These are phyloP conservation scores for Sphagnum fallax DNA, from an alignment of 228 moss, liverwort and hornwort species.

Conservation along the genomic window DNA sequence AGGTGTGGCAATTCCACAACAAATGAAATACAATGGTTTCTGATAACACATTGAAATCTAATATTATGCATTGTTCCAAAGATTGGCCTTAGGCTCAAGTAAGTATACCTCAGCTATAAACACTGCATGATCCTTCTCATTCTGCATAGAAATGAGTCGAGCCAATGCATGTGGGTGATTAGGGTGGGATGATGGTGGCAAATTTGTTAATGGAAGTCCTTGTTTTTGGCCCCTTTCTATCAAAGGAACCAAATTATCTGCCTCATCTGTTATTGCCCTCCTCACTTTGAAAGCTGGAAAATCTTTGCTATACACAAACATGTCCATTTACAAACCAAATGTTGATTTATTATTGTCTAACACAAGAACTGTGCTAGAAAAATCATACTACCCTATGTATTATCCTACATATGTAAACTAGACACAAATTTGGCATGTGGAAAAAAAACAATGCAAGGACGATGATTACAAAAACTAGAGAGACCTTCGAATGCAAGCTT, in stretches of 20 bases:
- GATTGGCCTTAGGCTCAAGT: too few species aligned
- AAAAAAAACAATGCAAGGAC: too few species aligned
- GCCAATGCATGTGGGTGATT: constrained; percentile 38
- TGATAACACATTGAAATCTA: too few species aligned
- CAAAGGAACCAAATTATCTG: constrained; percentile 42
- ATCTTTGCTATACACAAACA: constrained; percentile 11
- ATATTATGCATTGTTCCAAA: too few species aligned
- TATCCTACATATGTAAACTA: too few species aligned
- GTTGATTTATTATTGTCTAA: too few species aligned
- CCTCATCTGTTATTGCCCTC: constrained; percentile 47
- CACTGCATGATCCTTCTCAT: constrained; percentile 16
- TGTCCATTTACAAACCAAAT: too few species aligned
- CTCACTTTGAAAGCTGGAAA: constrained; percentile 36
- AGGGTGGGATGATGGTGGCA: constrained; percentile 36
- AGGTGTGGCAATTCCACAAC: too few species aligned
- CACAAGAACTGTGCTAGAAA: too few species aligned
- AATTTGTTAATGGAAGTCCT: constrained; percentile 30
- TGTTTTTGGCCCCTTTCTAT: constrained; percentile 34
- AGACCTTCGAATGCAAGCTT: constrained; percentile 37
- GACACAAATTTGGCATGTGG: too few species aligned
- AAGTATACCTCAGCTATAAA: constrained; percentile 34
- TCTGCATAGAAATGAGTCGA: constrained; percentile 47
- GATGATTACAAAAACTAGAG: not conserved
- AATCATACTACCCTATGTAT: too few species aligned
- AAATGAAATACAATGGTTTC: too few species aligned